Evolutionary conservation across 192 early-diverging fungal species (phyloP), one percentile per base, ranked within the genome.

Genomic region (Coemansia sp.): DNA sequence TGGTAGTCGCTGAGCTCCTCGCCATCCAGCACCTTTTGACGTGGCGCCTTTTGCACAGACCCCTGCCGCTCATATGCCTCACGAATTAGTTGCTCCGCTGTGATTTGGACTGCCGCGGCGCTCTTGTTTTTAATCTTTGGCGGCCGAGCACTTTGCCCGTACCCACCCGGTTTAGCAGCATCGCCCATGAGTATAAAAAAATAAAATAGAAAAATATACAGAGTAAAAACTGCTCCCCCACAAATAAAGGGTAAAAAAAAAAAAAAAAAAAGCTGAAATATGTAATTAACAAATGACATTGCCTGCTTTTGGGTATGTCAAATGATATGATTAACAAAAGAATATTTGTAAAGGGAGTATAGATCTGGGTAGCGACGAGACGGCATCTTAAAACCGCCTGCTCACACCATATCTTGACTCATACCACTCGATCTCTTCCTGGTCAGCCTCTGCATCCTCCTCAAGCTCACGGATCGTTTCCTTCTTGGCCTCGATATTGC

Each of bases 31-130:
- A 99, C 96, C 90, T 85, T 98, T 93, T 79, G 93, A 86, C 11
- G 95, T 87, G 62, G 90, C 81, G 64, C 84, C 78, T 71, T 88
- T 82, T 40, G 88, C 85, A 8, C 86, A 65, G 76, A 93, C 88
- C 55, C 88, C 72, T 66, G 89, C 78, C 92, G 90, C 64, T 95
- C 94, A 70, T 93, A 92, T 13, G 95, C 93, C 76, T 99, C 98
- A 41, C 95, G 90, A 31, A 99, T 89, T 60, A 99, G 93, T 85
- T 99, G 98, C 85, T 99, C 98, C 15, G 98, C 98, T 24, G 97
- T 98, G 80, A 99, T 99, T 80, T 99, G 98, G 22, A 98, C 88
- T 8, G 92, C 88, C n/a, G 96, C 95, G 2, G 98, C 91, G 82
- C 92, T 96, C 87, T 99, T 99, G 86, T 99, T 98, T 80, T 97